These are phyloP conservation scores for Aspergillus eucalypticola DNA, from an alignment of 2,329 filamentous ascomycete genomes.

Conservation along the genomic window DNA sequence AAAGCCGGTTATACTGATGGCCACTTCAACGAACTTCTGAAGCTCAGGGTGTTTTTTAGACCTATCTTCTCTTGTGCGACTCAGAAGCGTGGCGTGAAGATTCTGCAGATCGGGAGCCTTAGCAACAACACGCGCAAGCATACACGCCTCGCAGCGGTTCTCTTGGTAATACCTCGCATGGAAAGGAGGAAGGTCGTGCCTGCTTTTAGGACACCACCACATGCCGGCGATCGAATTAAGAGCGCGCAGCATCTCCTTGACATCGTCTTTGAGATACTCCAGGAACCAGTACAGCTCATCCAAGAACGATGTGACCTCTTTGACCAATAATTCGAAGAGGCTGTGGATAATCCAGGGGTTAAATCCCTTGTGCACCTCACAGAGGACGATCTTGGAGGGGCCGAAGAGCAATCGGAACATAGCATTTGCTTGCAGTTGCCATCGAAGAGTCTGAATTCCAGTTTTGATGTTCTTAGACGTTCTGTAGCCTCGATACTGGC, in stretches of 20 bases:
- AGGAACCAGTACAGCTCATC: slow-evolving; percentile 22
- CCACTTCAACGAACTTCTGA: slow-evolving; percentile 32
- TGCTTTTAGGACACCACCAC: slow-evolving; percentile 28
- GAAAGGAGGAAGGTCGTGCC: neutral
- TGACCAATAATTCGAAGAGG: slow-evolving; percentile 22
- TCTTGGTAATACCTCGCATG: slow-evolving; percentile 30
- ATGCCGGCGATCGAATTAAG: slow-evolving; percentile 33
- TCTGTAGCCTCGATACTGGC: too few species aligned
- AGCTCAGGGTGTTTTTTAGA: slow-evolving; percentile 27
- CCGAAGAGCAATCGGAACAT: too few species aligned
- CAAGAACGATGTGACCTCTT: slow-evolving; percentile 29
- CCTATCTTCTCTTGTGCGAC: slow-evolving; percentile 30
- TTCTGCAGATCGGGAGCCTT: slow-evolving; percentile 30
- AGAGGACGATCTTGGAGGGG: slow-evolving; percentile 12
- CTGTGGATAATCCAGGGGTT: slow-evolving; percentile 27
- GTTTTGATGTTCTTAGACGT: too few species aligned
- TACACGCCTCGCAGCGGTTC: slow-evolving; percentile 41
- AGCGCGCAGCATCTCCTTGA: slow-evolving; percentile 16
- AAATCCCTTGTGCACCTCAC: slow-evolving; percentile 25
- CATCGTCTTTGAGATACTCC: slow-evolving; percentile 11
- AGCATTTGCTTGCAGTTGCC: too few species aligned
- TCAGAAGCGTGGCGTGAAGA: slow-evolving; percentile 32
- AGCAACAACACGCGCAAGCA: slow-evolving; percentile 33
- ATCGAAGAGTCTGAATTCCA: too few species aligned
- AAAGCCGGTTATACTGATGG: slow-evolving; percentile 18